Evolutionary conservation across 164 flowering plant species (phyloP).

Genomic region (Magnolia kwangsiensis): DNA sequence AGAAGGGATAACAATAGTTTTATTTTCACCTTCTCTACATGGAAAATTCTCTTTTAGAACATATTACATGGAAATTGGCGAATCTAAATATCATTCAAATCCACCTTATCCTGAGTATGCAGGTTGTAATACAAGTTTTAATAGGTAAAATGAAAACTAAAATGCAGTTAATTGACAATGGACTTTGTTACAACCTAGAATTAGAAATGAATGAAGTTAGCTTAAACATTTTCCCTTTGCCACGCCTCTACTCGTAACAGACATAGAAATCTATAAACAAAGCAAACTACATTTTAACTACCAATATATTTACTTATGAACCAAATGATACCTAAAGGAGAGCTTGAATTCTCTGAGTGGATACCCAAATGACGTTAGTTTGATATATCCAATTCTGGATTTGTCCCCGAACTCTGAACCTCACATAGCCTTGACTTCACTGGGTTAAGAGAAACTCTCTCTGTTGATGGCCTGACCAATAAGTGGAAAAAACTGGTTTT

Average conservation of each 20-base stretch:
- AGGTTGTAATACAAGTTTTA: too few relatives aligned
- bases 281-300: neutral
- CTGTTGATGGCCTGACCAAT: too few relatives aligned
- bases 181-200: neutral
- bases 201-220: neutral
- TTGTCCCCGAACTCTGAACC: too few relatives aligned
- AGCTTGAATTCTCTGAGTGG: neutral
- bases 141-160: neutral
- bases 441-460: too few relatives aligned
- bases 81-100: neutral
- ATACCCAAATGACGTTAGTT: too few relatives aligned
- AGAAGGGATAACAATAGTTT: too few relatives aligned
- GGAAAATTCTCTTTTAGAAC: neutral
- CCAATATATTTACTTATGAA: neutral
- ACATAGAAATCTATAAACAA: neutral
- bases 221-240: too few relatives aligned
- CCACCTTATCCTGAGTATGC: neutral
- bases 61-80: too few relatives aligned
- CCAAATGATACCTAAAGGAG: neutral
- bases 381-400: too few relatives aligned
- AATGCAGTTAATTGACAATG: neutral
- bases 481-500: too few relatives aligned
- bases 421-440: too few relatives aligned
- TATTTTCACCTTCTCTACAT: too few relatives aligned
- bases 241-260: neutral